A percentile compares a stretch with the other conserved stretches of the same genome.
Evolutionary conservation across 2,329 filamentous ascomycete genomes (phyloP).

Genomic region (Claviceps spartinae): DNA sequence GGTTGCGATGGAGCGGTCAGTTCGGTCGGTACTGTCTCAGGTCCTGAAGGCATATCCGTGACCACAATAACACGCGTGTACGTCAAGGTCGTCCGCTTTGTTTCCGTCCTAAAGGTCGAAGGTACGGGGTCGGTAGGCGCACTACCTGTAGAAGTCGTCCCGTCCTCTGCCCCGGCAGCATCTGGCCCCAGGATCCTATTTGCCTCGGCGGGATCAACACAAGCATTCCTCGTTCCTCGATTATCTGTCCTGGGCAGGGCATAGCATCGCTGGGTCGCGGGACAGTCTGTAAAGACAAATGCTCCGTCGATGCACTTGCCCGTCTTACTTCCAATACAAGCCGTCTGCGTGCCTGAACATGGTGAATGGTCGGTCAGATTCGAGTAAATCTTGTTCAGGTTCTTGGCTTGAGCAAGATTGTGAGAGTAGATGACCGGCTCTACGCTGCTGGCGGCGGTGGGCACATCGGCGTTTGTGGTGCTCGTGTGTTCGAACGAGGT

Average conservation of each 20-base stretch:
- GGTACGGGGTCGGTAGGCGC: background rate
- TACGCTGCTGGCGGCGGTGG: conserved; percentile 30
- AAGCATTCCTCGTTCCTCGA: conserved; percentile 35
- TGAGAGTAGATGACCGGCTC: conserved; percentile 26
- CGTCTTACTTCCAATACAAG: conserved; percentile 37
- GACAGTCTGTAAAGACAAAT: conserved; percentile 29
- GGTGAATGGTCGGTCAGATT: conserved; percentile 29
- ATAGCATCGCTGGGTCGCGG: conserved; percentile 28
- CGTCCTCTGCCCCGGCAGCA: background rate
- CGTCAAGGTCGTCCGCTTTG: background rate
- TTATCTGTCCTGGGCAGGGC: conserved; percentile 39
- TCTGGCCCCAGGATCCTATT: conserved; percentile 26
- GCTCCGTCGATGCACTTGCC: conserved; percentile 31
- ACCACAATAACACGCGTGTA: background rate
- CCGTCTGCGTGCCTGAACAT: conserved; percentile 33
- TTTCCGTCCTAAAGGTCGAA: conserved; percentile 1
- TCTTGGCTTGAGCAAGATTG: conserved; percentile 30
- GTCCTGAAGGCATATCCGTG: background rate
- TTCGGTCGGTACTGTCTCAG: background rate
- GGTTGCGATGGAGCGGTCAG: background rate
- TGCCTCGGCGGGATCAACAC: conserved; percentile 27
- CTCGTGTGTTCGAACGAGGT: conserved; percentile 19
- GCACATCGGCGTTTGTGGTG: conserved; percentile 23
- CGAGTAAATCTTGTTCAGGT: conserved; percentile 35
- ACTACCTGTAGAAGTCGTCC: conserved; percentile 2